A percentile compares a stretch with the other conserved stretches of the same genome.
phyloP scores from a whole-genome alignment of 2,329 filamentous ascomycete genomes.

The Colletotrichum sp. region DNA sequence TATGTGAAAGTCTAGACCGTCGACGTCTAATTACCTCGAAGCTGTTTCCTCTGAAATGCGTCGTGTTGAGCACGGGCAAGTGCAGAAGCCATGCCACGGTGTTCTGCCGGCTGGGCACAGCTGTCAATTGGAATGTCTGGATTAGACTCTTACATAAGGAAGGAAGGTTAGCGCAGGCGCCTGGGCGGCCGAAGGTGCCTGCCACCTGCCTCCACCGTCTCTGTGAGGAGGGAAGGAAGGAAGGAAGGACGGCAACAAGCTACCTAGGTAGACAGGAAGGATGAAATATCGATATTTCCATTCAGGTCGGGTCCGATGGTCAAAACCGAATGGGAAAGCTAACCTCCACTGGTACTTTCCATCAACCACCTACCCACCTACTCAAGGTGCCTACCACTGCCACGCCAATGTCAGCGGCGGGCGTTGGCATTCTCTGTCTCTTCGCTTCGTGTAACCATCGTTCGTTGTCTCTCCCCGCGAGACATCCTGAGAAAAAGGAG shows the following conservation, averaged over 20 bases:
- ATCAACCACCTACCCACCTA: neutral
- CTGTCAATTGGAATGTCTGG: neutral
- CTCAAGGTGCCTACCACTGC: neutral
- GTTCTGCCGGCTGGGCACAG: neutral
- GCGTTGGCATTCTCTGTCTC: slow-evolving; percentile 5
- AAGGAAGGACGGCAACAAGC: no score
- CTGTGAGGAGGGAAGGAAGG: neutral
- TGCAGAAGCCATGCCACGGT: neutral
- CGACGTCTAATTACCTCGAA: neutral
- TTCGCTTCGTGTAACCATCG: slow-evolving; percentile 5
- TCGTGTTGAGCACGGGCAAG: neutral
- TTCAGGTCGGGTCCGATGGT: neutral
- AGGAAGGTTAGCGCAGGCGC: neutral
- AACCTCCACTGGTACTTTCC: neutral
- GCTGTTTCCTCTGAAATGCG: neutral
- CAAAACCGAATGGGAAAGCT: neutral
- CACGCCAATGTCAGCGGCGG: neutral
- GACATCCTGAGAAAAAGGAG: neutral
- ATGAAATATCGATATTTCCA: neutral
- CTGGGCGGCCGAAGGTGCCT: neutral
- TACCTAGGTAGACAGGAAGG: neutral
- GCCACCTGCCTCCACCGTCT: no score
- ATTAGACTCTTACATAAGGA: neutral
- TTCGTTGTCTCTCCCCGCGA: slow-evolving; percentile 3
- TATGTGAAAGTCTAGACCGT: neutral